Evolutionary conservation across 2,329 filamentous ascomycete genomes (phyloP), one percentile per base, ranked within the genome.

Genomic region (Proliferodiscus dingleyae): DNA sequence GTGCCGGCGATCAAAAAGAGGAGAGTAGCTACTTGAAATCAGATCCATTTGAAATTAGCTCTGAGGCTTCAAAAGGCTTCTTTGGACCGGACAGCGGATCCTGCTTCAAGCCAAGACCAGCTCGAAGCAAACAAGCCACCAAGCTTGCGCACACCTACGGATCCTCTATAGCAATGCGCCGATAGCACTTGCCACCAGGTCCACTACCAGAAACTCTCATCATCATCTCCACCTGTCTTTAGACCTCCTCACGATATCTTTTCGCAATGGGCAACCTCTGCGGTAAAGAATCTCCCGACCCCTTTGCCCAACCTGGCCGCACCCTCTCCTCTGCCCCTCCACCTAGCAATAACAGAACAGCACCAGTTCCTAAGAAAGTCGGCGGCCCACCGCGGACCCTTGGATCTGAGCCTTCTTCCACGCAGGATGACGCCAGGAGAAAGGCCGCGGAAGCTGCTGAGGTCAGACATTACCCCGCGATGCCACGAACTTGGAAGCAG

Each of bases 371-470:
- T 1, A 56, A 51, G 28, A 70, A 68, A 43, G 71, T 80, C 46
- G 75, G 73, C 59, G 79, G 73, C 0, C 78, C 71, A 47, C 77
- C 72, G 7, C 74, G 85, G 51, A 85, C 82, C 2, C 67, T 93
- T 33, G 87, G 86, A 16, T 75, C 75, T 34, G 61, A 44, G 11
- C 36, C 34, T 10, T 51, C 47, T 37, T 29, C 46, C 13, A 37
- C 58, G 42, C 60, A 66, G 2, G 71, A 71, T 16, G 83, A 90
- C 62, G 83, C 88, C 26, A 75, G 83, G 47, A 74, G 72, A 45
- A 86, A 81, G 49, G 90, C 90, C 3, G 89, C 88, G 0, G 78
- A 80, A 54, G 90, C 89, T 42, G 90, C 90, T 49, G 87, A 94
- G 82, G 89, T 94, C 22, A 22, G 3, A n/a, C 33, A 9, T 39